Percentiles rank a stretch among this genome's conserved stretches.
Evolutionary conservation across 1,284 basidiomycete genomes (phyloP).

Genomic region (Sphaerobolus stellatus): DNA sequence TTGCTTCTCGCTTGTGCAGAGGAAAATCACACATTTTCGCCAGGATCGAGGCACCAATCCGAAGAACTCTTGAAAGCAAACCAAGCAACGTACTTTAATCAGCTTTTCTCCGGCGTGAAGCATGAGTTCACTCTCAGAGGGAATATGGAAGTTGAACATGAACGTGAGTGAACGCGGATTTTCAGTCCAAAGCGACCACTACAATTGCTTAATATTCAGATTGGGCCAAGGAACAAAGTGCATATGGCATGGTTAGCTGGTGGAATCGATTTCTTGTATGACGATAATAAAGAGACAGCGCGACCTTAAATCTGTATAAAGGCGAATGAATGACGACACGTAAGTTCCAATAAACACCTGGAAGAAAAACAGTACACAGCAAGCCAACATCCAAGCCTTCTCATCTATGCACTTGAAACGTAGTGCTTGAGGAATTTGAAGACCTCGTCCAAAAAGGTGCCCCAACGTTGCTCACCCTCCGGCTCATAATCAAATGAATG

Average conservation of each 20-base stretch:
- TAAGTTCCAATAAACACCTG: no score
- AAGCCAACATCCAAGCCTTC: no score
- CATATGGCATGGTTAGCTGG: constrained; percentile 45
- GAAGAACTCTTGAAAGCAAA: constrained; percentile 45
- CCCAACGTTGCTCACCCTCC: constrained; percentile 11
- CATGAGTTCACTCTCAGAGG: constrained; percentile 48
- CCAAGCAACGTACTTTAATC: constrained; percentile 46
- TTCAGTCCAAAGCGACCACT: neutral
- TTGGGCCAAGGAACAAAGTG: constrained; percentile 62
- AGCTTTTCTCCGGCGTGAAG: constrained; percentile 48
- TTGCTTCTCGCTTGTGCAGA: constrained; percentile 56
- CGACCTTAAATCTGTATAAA: no score
- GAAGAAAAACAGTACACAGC: no score
- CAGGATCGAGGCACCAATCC: constrained; percentile 42
- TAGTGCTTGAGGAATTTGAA: no score
- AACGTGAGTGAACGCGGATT: constrained; percentile 29
- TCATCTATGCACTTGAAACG: no score
- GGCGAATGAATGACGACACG: no score
- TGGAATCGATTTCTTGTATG: constrained; percentile 45
- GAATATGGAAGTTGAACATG: constrained; percentile 37
- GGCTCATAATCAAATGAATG: constrained; percentile 46
- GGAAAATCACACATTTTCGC: constrained; percentile 44
- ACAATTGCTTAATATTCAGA: constrained; percentile 30
- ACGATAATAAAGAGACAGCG: no score
- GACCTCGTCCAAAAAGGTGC: constrained; percentile 15